These are phyloP conservation scores for Phytophthora cryptogea DNA, from an alignment of 352 stramenopile species.

Conservation along the genomic window DNA sequence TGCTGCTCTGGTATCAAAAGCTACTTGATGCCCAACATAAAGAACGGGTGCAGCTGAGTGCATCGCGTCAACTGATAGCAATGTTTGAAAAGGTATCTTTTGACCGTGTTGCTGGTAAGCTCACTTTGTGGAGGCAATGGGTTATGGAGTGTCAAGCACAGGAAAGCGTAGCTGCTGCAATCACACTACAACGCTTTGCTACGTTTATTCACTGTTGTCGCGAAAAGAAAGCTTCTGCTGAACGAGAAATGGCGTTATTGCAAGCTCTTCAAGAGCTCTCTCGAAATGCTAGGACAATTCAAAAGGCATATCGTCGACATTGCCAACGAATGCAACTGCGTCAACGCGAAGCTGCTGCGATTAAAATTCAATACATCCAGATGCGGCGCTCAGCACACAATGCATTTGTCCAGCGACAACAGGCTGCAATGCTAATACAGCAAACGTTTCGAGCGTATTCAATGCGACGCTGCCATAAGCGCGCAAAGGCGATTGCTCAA, in stretches of 20 bases:
- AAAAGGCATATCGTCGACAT: slow-evolving; percentile 37
- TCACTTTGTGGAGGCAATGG: slow-evolving; percentile 27
- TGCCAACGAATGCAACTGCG: slow-evolving; percentile 3
- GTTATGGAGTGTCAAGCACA: slow-evolving; percentile 24
- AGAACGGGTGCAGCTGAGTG: slow-evolving; percentile 29
- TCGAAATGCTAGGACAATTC: slow-evolving; percentile 38
- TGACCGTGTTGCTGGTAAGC: slow-evolving; percentile 12
- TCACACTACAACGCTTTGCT: slow-evolving; percentile 40
- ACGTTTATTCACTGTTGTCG: slow-evolving; percentile 10
- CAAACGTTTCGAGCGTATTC: slow-evolving; percentile 15
- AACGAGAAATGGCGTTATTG: slow-evolving; percentile 11
- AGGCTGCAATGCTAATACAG: slow-evolving; percentile 32
- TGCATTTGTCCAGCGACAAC: slow-evolving; percentile 12
- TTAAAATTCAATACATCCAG: slow-evolving; percentile 36
- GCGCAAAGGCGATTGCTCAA: slow-evolving; percentile 8
- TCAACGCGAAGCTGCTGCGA: slow-evolving; percentile 21
- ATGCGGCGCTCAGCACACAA: slow-evolving; percentile 10
- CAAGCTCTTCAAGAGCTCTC: slow-evolving; percentile 25
- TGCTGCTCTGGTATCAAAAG: slow-evolving; percentile 35
- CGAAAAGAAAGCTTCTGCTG: slow-evolving; percentile 7
- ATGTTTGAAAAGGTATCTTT: slow-evolving; percentile 32
- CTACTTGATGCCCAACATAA: slow-evolving; percentile 33
- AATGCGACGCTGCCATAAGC: background rate
- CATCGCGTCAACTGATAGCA: slow-evolving; percentile 32
- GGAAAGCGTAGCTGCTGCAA: slow-evolving; percentile 38